Evolutionary conservation across 768 basidiomycete species (phyloP).

Genomic region (Hygrocybe punicea): DNA sequence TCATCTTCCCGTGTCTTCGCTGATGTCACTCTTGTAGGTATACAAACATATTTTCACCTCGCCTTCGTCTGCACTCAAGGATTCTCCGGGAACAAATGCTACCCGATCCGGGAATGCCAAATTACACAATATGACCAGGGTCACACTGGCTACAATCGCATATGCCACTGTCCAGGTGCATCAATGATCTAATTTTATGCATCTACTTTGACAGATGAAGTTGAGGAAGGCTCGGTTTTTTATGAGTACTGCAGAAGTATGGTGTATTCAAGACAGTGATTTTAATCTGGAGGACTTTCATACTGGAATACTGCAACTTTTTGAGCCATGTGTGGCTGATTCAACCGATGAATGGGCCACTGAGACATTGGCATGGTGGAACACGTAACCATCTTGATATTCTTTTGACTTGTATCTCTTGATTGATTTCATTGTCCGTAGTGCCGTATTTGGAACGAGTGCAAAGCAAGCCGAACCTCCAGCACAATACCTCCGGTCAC

Average conservation of each 20-base stretch:
- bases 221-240: conserved; percentile 19
- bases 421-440: neutral
- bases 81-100: conserved; percentile 1
- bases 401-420: too few relatives aligned
- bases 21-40: neutral
- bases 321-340: conserved; percentile 6
- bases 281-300: conserved; percentile 19
- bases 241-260: conserved; percentile 12
- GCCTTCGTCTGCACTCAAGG: neutral
- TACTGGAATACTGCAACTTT: conserved; percentile 21
- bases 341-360: neutral
- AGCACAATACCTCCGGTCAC: neutral
- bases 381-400: neutral
- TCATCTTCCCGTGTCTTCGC: neutral
- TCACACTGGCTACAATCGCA: conserved; percentile 26
- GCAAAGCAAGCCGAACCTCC: neutral
- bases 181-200: neutral
- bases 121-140: conserved; percentile 12
- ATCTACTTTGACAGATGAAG: neutral
- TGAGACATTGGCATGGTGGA: conserved; percentile 7
- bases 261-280: conserved; percentile 14
- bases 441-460: neutral
- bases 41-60: conserved; percentile 10
- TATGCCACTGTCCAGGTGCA: conserved; percentile 30
- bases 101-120: neutral